Evolutionary conservation across 345 rosid species (phyloP).

Genomic region (Garcia nutans): DNA sequence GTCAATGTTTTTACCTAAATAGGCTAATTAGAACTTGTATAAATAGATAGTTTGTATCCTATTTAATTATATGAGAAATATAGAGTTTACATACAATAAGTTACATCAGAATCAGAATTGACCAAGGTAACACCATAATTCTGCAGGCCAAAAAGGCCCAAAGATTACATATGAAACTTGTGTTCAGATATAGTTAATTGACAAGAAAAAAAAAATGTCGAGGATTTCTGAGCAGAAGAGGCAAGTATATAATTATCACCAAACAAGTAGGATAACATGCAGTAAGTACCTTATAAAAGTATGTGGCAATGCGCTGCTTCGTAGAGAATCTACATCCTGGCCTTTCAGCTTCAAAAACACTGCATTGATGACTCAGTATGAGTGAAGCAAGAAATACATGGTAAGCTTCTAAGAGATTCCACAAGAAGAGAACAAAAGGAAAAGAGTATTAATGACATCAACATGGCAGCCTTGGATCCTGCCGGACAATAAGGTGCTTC

Average conservation of each 20-base stretch:
- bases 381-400: not conserved
- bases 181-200: not conserved
- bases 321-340: constrained; percentile 21
- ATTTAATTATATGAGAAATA: too few species aligned
- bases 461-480: not conserved
- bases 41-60: too few species aligned
- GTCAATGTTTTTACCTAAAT: too few species aligned
- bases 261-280: not conserved
- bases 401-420: not conserved
- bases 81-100: too few species aligned
- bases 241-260: not conserved
- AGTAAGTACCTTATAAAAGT: constrained; percentile 21
- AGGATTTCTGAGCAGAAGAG: not conserved
- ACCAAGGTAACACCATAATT: not conserved
- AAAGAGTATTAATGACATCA: not conserved
- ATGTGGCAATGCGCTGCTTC: constrained; percentile 15
- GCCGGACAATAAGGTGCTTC: not conserved
- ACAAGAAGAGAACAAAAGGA: not conserved
- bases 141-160: not conserved
- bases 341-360: constrained; percentile 27
- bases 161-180: not conserved
- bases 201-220: too few species aligned
- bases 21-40: too few species aligned
- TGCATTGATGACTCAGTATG: not conserved
- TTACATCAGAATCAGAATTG: constrained; percentile 2